phyloP scores from a whole-genome alignment of 768 basidiomycete species.

The Trichaptum fuscoviolaceum region DNA sequence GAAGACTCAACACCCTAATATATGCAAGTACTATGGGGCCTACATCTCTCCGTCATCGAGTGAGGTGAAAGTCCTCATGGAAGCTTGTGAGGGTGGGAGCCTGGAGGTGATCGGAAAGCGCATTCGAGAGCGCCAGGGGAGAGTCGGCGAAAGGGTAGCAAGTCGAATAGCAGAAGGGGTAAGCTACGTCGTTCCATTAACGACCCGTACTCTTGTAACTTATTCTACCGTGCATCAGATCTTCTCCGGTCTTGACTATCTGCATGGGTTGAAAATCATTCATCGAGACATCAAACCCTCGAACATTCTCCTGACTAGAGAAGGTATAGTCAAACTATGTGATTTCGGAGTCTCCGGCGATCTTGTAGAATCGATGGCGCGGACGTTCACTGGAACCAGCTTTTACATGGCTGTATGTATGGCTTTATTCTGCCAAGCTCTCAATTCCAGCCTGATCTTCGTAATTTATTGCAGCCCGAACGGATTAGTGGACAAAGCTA shows the following conservation, averaged over 20 bases:
- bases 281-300: slow-evolving; percentile 96
- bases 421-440: slow-evolving; percentile 22
- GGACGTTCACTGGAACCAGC: slow-evolving; percentile 96
- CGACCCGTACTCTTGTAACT: background rate
- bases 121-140: slow-evolving; percentile 69
- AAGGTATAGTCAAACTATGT: slow-evolving; percentile 86
- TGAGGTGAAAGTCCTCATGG: slow-evolving; percentile 96
- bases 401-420: slow-evolving; percentile 97
- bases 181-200: slow-evolving; percentile 23
- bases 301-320: slow-evolving; percentile 83
- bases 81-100: slow-evolving; percentile 81
- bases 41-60: slow-evolving; percentile 83
- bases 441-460: slow-evolving; percentile 4
- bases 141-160: slow-evolving; percentile 83
- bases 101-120: slow-evolving; percentile 85
- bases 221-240: slow-evolving; percentile 39
- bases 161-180: slow-evolving; percentile 94
- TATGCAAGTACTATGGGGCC: slow-evolving; percentile 88
- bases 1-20: slow-evolving; percentile 77
- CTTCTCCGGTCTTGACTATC: slow-evolving; percentile 87
- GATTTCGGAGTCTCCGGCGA: slow-evolving; percentile 99
- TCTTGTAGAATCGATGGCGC: slow-evolving; percentile 84
- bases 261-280: slow-evolving; percentile 88
- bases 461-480: slow-evolving; percentile 62
- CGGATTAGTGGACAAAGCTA: slow-evolving; percentile 90